Evolutionary conservation across 176 grass and related monocot species (phyloP), one percentile per base, ranked within the genome.

Genomic region (Cocos nucifera): DNA sequence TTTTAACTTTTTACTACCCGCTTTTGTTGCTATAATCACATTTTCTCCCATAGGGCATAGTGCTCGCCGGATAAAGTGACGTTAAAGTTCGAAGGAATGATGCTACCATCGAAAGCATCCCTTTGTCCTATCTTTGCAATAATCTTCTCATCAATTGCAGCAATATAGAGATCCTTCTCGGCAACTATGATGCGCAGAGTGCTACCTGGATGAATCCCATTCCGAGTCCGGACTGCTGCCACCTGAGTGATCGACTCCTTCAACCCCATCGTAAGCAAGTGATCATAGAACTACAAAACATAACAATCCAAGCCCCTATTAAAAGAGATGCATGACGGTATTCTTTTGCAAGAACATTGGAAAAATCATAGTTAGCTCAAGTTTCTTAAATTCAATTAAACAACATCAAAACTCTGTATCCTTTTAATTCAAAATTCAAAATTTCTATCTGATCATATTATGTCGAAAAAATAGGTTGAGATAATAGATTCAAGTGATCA

Each of bases 21-120:
- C 32, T 35, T 35, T 2, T 35, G 6, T 35, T 7, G 7, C 32
- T 6, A 35, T 7, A 35, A 35, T 35, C 53, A 55, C 15, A 55
- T 55, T 17, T 76, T 85, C 71, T 94, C 77, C 89, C 89, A 88
- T 15, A 94, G 68, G 0, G 80, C 78, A 29, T 85, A 94, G 48
- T 71, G 66, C 0, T 60, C 67, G n/a, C 89, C 84, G 49, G 74
- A 68, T 17, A 78, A 77, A 25, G 26, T 68, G 49, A 75, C 57
- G 53, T 79, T 61, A 29, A 75, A 85, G 9, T 86, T 76, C 2
- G 20, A 39, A 0, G 84, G 84, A 59, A 94, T 69, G 3, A 94
- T 60, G 59, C 76, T 66, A 5, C 10, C 50, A 0, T 78, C 22
- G 8, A 35, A 35, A 6, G 79, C 59, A 53, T 60, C 79, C 35